Base-by-base conservation (phyloP, 2,329 filamentous ascomycete genomes). In the Bipolaris gigantea region DNA sequence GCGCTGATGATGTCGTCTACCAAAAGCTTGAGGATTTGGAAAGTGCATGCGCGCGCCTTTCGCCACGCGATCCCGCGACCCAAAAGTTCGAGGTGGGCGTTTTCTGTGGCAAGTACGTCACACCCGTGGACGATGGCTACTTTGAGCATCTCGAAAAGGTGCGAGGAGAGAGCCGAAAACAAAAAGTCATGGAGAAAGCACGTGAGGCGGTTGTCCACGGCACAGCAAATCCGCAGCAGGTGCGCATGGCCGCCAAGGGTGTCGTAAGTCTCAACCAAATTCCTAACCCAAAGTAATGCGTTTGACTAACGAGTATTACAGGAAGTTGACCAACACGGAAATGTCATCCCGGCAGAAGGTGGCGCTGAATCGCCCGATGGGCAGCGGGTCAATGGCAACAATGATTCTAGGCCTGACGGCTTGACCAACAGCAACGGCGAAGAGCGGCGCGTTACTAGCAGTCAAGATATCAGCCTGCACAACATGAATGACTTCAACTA, bases 71-170 rank as follows among this genome's bases (percentile, higher is more conserved):
- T 56, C 77, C 79, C 32, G 72, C 83, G 64, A 80, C 80, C 8
- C 79, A 83, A 59, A 80, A 87, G 50, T 97, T 97, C 62, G 93
- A 97, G 71, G 86, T 95, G 2, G 92, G 93, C 49, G 92, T 97
- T 8, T 97, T 97, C 78, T 91, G 87, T 69, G 93, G 93, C 41
- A 85, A 86, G 60, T 97, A 97, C 74, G 81, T 90, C 57, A 97
- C 93, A 0, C 85, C 85, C 0, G 89, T 97, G 1, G 84, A 88
- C 1, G 82, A 86, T 6, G 86, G 83, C 34, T 97, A 97, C 76
- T 94, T 97, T 63, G 85, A 90, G 61, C 89, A 91, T 66, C 80
- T 95, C 5, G 87, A 90, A 74, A 79, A 82, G 54, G 76, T 92
- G 16, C 82, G 90, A 48, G 89, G 88, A 42, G 86, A 90, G 73